Evolutionary conservation across 345 rosid genomes (phyloP).

Genomic region (Citrus sp.): DNA sequence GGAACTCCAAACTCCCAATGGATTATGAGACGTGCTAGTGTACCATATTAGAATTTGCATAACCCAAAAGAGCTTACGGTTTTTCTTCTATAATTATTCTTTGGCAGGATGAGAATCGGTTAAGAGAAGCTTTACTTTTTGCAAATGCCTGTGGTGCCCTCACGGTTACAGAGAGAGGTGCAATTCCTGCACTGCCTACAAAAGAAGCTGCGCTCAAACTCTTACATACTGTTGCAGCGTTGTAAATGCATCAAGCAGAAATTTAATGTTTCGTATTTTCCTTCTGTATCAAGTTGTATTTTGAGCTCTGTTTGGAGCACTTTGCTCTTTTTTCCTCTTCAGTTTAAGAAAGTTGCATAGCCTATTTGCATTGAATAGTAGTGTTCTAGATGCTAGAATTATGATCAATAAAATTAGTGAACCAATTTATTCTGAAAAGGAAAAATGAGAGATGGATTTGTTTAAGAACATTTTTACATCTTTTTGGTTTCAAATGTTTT

Average conservation of each 20-base stretch:
- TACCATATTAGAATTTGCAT: not conserved
- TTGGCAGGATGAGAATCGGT: slow-evolving; percentile 70
- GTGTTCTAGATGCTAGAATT: not conserved
- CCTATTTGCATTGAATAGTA: not conserved
- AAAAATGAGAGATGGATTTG: not conserved
- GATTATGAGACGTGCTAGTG: not conserved
- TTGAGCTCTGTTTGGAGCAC: not conserved
- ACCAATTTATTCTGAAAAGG: not conserved
- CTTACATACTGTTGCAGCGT: slow-evolving; percentile 20
- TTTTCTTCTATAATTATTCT: not conserved
- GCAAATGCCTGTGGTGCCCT: slow-evolving; percentile 90
- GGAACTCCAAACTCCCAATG: not conserved
- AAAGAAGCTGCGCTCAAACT: slow-evolving; percentile 59
- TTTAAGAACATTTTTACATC: not conserved
- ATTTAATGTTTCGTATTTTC: not conserved
- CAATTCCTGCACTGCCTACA: slow-evolving; percentile 88
- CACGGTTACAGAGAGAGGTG: slow-evolving; percentile 89
- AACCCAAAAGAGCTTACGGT: not conserved
- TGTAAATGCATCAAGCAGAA: not conserved
- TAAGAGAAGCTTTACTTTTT: slow-evolving; percentile 70
- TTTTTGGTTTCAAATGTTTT: not conserved
- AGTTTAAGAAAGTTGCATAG: not conserved
- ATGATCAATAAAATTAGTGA: not conserved
- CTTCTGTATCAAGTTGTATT: slow-evolving; percentile 1
- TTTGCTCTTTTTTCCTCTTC: not conserved